Base-by-base conservation (phyloP, 495 filamentous ascomycete genomes). In the Penicillium samsonianum region DNA sequence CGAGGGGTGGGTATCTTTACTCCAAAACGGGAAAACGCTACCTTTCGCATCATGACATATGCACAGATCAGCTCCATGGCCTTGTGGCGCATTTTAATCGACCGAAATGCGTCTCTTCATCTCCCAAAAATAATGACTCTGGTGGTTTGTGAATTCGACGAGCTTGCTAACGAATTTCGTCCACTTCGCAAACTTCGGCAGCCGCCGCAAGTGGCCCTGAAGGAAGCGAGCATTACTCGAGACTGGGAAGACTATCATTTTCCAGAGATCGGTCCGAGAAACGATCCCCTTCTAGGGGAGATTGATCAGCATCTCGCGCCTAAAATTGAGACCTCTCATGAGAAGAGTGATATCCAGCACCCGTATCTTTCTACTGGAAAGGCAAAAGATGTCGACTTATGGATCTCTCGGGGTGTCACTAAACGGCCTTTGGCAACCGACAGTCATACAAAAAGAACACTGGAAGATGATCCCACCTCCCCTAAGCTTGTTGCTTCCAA, bases 171-270 rank as follows among this genome's bases (percentile, higher is more conserved):
- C 5, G 14, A 22, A 7, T 44, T 20, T n/a, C 26, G 17, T 16
- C 51, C 51, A 45, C n/a, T 54, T 9, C 26, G 7, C 17, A 54
- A 35, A 22, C 17, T 54, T 54, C 51, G 51, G 5, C n/a, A 44
- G 4, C 51, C 51, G n/a, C 51, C 28, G 6, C n/a, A 45, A 19
- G 19, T 54, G 17, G 0, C n/a, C 0, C 14, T 9, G 17, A 53
- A 35, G 1, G 14, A 53, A 7, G 7, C 25, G 12, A 28, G 38
- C 41, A 31, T 64, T 62, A 19, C 55, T 56, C 19, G 57, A 28
- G 31, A 67, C 5, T 73, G 71, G 71, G 58, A 26, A 20, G 58
- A 60, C 47, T 68, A 67, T 23, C 60, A 40, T 5, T 70, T 69
- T 31, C 59, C 52, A 30, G 62, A 59, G 43, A 33, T 69, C 12